phyloP scores from a whole-genome alignment of 345 rosid species.

The Gossypium arboreum region DNA sequence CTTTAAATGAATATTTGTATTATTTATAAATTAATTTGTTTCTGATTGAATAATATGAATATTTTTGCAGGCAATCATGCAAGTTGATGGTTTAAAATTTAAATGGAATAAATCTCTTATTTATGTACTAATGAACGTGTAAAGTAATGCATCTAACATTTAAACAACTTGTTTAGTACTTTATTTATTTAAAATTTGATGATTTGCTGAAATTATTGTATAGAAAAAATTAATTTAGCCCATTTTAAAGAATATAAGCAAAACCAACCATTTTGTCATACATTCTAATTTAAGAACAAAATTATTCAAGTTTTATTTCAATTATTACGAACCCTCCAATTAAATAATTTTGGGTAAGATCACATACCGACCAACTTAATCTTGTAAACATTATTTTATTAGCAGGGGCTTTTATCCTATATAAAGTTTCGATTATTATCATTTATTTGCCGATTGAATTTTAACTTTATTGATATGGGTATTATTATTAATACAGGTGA shows the following conservation, averaged over 20 bases:
- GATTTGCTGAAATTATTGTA: background rate
- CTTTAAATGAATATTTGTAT: no score
- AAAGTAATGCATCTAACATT: background rate
- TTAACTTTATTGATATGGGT: fast-evolving
- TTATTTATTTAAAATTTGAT: background rate
- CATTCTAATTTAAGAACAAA: background rate
- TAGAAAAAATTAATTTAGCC: background rate
- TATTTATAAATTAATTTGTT: no score
- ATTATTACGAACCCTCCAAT: background rate
- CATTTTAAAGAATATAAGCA: background rate
- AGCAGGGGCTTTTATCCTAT: no score
- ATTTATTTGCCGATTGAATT: no score
- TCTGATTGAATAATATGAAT: no score
- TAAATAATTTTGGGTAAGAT: background rate
- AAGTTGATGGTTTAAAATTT: no score
- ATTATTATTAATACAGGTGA: no score
- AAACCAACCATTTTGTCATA: background rate
- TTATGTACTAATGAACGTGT: background rate
- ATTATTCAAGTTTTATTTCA: background rate
- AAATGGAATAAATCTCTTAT: background rate
- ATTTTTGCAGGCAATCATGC: no score
- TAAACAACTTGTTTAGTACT: background rate
- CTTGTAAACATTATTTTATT: background rate
- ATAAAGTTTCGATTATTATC: no score
- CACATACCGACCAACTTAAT: background rate